Base-by-base conservation (phyloP, 768 basidiomycete species). In the Daedaleopsis nitida region DNA sequence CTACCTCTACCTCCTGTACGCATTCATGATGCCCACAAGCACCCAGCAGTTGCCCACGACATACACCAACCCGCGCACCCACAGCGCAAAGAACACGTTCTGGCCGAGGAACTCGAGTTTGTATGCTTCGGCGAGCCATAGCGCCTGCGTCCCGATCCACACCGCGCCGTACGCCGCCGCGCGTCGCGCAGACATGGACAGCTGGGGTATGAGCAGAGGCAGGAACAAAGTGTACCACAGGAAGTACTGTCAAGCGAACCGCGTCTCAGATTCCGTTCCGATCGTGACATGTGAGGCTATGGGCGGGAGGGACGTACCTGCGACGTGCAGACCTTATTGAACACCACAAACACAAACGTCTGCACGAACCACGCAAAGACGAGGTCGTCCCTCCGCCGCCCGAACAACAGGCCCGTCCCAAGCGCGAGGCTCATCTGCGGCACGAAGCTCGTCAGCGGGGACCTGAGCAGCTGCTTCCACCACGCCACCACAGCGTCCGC, bases 251-350 rank as follows among this genome's bases (percentile, higher is more conserved):
- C 19, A 14, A 32, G 27, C 27, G 27, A 32, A 7, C 27, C 4
- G 27, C 27, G 7, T 32, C 27, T 32, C 27, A 32, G n/a, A 47
- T 1, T 24, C 19, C 16, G 17, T 10, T 11, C 19, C 17, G 19
- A 21, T 12, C n/a, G 39, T 23, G 7, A 57, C 24, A 39, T 10
- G 17, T 16, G 27, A 32, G 3, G 27, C 27, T 3, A 3, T 32
- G 27, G 7, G 7, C 27, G 27, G 27, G 7, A 24, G 34, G 51
- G 32, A 34, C n/a, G 32, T 17, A 92, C 94, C 81, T 96, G 94
- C 0, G 95, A 97, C 0, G 97, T 99, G 82, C 96, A 97, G 53
- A 99, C 97, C 74, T 96, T 96, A 74, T 98, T 99, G 78, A 98
- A 96, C 9, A 94, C 76, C n/a, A 98, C 96, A 69, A 99, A 98